Evolutionary conservation across 495 filamentous ascomycete genomes (phyloP), one percentile per base, ranked within the genome.

Genomic region (Durotheca rogersii): DNA sequence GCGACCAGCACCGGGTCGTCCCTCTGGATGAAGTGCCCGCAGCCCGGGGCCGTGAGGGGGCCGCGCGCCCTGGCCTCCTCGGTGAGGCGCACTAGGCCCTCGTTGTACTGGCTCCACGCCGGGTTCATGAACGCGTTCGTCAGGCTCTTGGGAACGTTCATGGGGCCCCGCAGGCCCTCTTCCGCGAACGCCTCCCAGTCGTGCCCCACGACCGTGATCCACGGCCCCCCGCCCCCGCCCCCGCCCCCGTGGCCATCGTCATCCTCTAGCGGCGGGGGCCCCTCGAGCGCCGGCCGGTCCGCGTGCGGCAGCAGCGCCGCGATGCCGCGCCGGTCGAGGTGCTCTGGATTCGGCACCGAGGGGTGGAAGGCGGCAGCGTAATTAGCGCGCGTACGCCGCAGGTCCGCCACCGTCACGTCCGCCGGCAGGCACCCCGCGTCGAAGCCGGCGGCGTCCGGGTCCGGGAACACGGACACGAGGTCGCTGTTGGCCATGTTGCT

Each of bases 11-110:
- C 60, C 14, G 82, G 82, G 46, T 79, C 73, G 53, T 85, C 81
- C 53, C 61, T 77, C 56, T 85, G 82, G 23, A 86, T 72, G 55
- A 85, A 85, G 59, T 85, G 81, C 0, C 82, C 81, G 32, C 80
- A 80, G 0, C 67, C 67, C 9, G 68, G 67, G 0, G 82, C 82
- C 36, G 76, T 71, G 9, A 82, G 53, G 4, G 79, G 74, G 1
- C 78, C 75, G 3, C 65, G 64, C 39, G 62, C 69, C 31, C 58
- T 66, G 17, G 65, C 66, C 4, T 44, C 40, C 10, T 64, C 63
- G 0, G 75, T 79, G 15, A 86, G 68, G 17, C 61, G 61, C 3
- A 60, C 64, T 30, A 87, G 59, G 0, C 75, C 81, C 47, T 78
- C 65, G 47, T 85, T 85, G 47, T 84, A 85, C 37, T 17, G 31